phyloP scores from a whole-genome alignment of 2,329 filamentous ascomycete species.

The Lecanicillium sp. region DNA sequence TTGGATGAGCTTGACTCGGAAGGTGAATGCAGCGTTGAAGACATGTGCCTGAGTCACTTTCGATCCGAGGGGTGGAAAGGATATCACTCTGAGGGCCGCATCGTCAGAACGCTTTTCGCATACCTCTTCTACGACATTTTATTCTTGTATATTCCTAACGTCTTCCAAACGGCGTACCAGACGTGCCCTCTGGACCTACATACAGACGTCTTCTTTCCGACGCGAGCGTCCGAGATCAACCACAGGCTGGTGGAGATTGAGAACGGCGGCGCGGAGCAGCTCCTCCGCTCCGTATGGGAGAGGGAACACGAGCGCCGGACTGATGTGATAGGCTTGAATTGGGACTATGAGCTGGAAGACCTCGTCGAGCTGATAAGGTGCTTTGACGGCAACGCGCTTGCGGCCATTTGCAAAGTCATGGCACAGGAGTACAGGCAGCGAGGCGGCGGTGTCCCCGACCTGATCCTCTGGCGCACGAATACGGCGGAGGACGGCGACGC shows the following conservation, averaged over 20 bases:
- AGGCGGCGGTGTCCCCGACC: conserved; percentile 82
- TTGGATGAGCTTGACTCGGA: conserved; percentile 65
- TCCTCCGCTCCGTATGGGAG: conserved; percentile 64
- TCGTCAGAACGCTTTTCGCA: conserved; percentile 83
- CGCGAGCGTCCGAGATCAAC: conserved; percentile 84
- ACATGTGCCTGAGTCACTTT: conserved; percentile 88
- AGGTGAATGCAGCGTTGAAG: conserved; percentile 80
- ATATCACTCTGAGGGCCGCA: conserved; percentile 87
- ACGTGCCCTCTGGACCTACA: conserved; percentile 89
- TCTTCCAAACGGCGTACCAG: conserved; percentile 94
- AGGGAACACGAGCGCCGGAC: conserved; percentile 65
- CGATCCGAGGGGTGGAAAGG: conserved; percentile 83
- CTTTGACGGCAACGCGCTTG: conserved; percentile 75
- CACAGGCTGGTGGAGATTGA: conserved; percentile 77
- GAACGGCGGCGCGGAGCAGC: conserved; percentile 65
- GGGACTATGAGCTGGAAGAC: conserved; percentile 77
- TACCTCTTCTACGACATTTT: conserved; percentile 92
- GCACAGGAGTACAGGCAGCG: conserved; percentile 88
- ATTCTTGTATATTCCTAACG: conserved; percentile 89
- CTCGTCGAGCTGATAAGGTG: conserved; percentile 71
- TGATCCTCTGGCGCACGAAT: conserved; percentile 72
- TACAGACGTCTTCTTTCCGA: conserved; percentile 85
- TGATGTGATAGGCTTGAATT: conserved; percentile 86
- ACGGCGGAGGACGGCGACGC: conserved; percentile 22
- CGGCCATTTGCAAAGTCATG: conserved; percentile 84